Base-by-base conservation (phyloP, 345 rosid genomes). In the Heritiera fomes region DNA sequence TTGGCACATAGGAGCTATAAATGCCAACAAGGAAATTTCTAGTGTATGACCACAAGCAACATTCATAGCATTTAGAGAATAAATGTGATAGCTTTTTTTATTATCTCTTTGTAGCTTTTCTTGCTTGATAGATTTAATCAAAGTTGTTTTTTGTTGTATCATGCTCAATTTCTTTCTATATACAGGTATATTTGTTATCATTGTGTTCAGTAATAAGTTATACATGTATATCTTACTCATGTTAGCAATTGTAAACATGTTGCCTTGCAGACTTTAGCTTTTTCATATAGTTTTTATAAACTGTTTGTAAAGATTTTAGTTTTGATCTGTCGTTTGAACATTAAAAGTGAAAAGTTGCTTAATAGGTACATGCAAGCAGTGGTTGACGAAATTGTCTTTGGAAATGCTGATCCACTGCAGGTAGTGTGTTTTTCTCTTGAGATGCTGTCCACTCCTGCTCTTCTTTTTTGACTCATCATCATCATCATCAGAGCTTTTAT, bases 281-380 rank as follows among this genome's bases (percentile, higher is more conserved):
- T 41, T 18, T 60, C n/a, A 52, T 72, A 30, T 72, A 34, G 32
- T 72, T 72, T 72, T 40, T 8, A 72, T 32, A 60, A 18, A 18
- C 30, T 23, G 3, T 34, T 61, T 55, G 32, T 43, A 32, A 64
- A 47, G 38, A 67, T 56, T 50, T 46, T 78, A 97, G 66, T 14
- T 59, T 58, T 64, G 78, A 64, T 71, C 64, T 80, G 34, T 73
- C 60, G 49, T 64, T 45, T 69, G 38, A 52, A 67, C 46, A 66
- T 68, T 60, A 59, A 47, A 58, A 74, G 71, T 63, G 59, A 79
- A 73, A 73, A 18, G 41, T 78, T 72, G 43, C 62, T 79, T 53
- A 60, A 52, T 80, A 92, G 98, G 89, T 95, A 93, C 89, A 95
- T 95, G 95, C 98, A 95, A 88, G 98, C 94, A 32, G 97, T 90